Conservation (phyloP, 192 early-diverging fungal genomes). For the Coemansia sp. region DNA sequence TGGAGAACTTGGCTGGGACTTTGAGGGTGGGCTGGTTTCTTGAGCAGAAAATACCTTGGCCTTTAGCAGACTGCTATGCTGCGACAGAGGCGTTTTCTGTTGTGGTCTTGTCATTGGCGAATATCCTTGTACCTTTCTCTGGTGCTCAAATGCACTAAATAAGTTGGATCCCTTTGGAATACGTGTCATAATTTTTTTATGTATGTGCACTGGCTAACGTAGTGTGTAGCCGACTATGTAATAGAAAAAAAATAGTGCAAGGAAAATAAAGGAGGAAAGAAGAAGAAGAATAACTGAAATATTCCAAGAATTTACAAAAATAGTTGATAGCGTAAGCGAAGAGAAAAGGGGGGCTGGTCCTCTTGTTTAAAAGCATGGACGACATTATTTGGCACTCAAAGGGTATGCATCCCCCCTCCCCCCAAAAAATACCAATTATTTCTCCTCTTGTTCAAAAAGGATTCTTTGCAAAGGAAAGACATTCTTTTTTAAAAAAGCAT, state of each 20-base stretch:
- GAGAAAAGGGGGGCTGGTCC: too few species aligned
- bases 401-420: too few species aligned
- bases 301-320: background rate
- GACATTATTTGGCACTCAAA: background rate
- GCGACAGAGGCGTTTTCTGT: background rate
- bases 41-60: background rate
- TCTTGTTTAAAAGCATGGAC: background rate
- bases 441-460: background rate
- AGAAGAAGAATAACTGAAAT: background rate
- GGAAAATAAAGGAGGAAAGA: background rate
- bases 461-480: background rate
- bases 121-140: background rate
- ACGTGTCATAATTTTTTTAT: background rate
- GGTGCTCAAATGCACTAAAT: background rate
- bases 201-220: background rate
- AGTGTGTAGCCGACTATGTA: background rate
- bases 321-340: background rate
- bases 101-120: background rate
- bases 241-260: too few species aligned
- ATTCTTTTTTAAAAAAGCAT: background rate
- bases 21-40: background rate
- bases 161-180: background rate
- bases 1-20: background rate
- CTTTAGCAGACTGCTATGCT: background rate
- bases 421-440: background rate